Evolutionary conservation across 2,329 filamentous ascomycete species (phyloP), one percentile per base, ranked within the genome.

Genomic region (Neurospora sp.): DNA sequence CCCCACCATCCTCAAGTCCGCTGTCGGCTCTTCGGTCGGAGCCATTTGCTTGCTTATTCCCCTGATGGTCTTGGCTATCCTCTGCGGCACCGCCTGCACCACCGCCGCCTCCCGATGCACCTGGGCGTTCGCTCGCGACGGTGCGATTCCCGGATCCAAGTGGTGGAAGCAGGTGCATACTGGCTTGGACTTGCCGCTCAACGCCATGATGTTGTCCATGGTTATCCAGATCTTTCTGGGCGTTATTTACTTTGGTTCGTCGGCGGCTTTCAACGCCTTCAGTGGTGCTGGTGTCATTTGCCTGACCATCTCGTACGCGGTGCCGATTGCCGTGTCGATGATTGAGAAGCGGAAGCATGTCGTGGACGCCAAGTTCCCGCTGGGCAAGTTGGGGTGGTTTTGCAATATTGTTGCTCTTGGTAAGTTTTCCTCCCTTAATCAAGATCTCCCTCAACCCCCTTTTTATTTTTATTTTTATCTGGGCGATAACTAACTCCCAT

Each of bases 201-300:
- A 91, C 77, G 88, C 88, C 73, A 91, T 91, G 89, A 88, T 91
- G 86, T 84, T 91, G 69, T 87, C 85, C 75, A 90, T 90, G 86
- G 84, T 80, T 3, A 81, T 91, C 37, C 85, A 91, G 79, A 83
- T 91, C 69, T 67, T 86, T 15, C 85, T 92, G 5, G 89, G 87
- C 39, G 76, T 89, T 74, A 87, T 92, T 77, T 91, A 91, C 81
- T 90, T 92, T 73, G 89, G 89, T 66, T 90, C 88, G 1, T 80
- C 84, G 0, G 86, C 88, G 11, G 89, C 89, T n/a, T 92, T 91
- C 82, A 91, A 89, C 76, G 89, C 89, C 70, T 91, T 92, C 78
- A 89, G 87, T 0, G 88, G 88, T 71, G 87, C 90, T 19, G 89
- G 88, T 75, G 89, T 91, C 78, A 91, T 91, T 76, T 89, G 85